Evolutionary conservation across 169 alveolate genomes (phyloP), one percentile per base, ranked within the genome.

Genomic region (Cryptosporidium canis): DNA sequence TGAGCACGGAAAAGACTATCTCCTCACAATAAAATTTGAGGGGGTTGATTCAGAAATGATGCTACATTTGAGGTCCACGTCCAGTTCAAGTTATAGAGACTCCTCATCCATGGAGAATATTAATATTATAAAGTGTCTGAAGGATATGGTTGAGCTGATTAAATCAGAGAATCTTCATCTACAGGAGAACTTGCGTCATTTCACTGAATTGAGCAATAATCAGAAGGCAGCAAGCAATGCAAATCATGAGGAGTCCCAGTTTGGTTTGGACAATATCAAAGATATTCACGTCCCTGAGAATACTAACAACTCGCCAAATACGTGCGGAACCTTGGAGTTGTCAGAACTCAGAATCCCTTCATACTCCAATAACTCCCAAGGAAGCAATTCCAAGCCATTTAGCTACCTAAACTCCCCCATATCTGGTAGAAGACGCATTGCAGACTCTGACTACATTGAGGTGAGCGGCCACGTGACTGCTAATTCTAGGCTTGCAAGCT

Each of bases 281-380:
- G 21, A 33, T 14, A 43, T 44, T 37, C n/a, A 67, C 0, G 18
- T 1, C 4, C 21, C 14, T 24, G 83, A 44, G 18, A 70, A 6
- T 48, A 27, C 24, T 16, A 27, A 31, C 9, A 41, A 63, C 41
- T 77, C 87, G 29, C 87, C 87, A 41, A 58, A 58, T 58, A 58
- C 87, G 43, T 44, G 87, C 24, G 72, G 72, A 58, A 77, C 87
- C 37, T 45, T 77, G 8, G 66, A 77, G 12, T 44, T 77, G 27
- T 77, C 87, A 1, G 87, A 77, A 58, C 87, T 77, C 3, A 55
- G 63, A 77, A 24, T 41, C 14, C 29, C 44, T 24, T 37, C 55
- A 39, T 31, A 61, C 29, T 27, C 31, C 12, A 77, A 44, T 55
- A 21, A 55, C 27, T 14, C 41, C 21, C 43, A 21, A 2, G 51